Base-by-base conservation (phyloP, 129 eudicot species). In the Flaveria ramosissima region DNA sequence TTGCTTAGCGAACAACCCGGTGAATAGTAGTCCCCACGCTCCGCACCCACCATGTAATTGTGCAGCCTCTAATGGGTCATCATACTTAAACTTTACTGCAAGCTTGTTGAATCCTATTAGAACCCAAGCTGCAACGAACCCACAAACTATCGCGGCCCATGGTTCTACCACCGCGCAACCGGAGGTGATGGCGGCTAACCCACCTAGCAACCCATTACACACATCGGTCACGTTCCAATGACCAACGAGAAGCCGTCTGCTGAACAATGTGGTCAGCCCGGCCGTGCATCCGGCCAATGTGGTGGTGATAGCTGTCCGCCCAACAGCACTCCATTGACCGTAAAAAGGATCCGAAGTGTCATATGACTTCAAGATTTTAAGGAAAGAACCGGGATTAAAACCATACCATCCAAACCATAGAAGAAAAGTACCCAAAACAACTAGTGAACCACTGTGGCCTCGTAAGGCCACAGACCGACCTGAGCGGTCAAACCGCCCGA, bases 341-440 rank as follows among this genome's bases (percentile, higher is more conserved):
- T 89, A 89, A 43, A 77, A 84, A 20, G 17, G 0, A 24, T 69
- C n/a, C 11, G 51, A 24, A 6, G 80, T 32, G n/a, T 56, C 71
- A 15, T 86, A 89, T 1, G 87, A 59, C 77, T 67, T 86, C 27
- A 63, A 24, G 57, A 89, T 89, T 50, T 84, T 74, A 4, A 89
- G 12, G 43, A 89, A 89, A 7, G 94, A 89, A 53, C 94, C 94
- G 0, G 93, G 90, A 71, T 88, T 88, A 72, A 88, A 88, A 23
- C 93, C 93, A 60, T 88, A 88, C 93, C 93, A 89, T 6, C 94
- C 94, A 32, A 89, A 89, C 94, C 94, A 89, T 9, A 89, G 48
- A 70, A 89, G 83, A 84, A 89, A 89, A 6, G 84, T 78, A 24
- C 94, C 94, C 78, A 89, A 72, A 6, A 89, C 94, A 1, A 89